These are phyloP conservation scores for Suhomyces faveliae DNA, from an alignment of 805 yeast genomes.

Conservation along the genomic window DNA sequence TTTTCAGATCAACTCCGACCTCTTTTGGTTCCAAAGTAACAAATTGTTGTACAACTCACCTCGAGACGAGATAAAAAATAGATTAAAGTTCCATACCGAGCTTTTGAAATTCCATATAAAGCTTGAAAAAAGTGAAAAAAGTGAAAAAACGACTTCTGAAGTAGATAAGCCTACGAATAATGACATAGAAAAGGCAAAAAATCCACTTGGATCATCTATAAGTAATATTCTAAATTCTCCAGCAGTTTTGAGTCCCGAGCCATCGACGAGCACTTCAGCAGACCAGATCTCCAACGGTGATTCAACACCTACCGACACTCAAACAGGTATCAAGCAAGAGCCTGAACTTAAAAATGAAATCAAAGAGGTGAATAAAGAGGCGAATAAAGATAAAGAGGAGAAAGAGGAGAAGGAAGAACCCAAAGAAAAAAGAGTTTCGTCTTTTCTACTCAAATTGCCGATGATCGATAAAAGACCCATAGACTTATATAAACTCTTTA, in stretches of 20 bases:
- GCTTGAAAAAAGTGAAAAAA: background rate
- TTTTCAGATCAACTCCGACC: slow-evolving; percentile 42
- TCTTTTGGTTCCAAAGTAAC: slow-evolving; percentile 52
- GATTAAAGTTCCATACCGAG: slow-evolving; percentile 48
- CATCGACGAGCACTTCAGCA: background rate
- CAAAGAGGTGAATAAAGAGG: no score
- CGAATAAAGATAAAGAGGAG: no score
- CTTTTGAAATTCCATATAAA: slow-evolving; percentile 41
- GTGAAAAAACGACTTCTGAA: background rate
- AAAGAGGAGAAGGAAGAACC: background rate
- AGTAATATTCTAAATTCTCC: background rate
- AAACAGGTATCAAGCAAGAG: background rate
- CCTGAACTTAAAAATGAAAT: background rate
- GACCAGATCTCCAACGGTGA: no score
- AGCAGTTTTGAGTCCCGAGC: background rate
- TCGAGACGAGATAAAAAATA: slow-evolving; percentile 40
- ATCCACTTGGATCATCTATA: background rate
- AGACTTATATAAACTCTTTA: slow-evolving; percentile 59
- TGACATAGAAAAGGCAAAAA: background rate
- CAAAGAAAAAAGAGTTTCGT: slow-evolving; percentile 12
- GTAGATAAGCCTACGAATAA: background rate
- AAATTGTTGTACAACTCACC: slow-evolving; percentile 47
- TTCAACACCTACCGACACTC: no score
- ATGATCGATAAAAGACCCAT: slow-evolving; percentile 63
- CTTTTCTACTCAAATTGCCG: slow-evolving; percentile 50